A percentile compares a stretch with the other conserved stretches of the same genome.
These are phyloP conservation scores for Myxozyma mucilagina DNA, from an alignment of 805 yeast genomes.

Conservation along the genomic window DNA sequence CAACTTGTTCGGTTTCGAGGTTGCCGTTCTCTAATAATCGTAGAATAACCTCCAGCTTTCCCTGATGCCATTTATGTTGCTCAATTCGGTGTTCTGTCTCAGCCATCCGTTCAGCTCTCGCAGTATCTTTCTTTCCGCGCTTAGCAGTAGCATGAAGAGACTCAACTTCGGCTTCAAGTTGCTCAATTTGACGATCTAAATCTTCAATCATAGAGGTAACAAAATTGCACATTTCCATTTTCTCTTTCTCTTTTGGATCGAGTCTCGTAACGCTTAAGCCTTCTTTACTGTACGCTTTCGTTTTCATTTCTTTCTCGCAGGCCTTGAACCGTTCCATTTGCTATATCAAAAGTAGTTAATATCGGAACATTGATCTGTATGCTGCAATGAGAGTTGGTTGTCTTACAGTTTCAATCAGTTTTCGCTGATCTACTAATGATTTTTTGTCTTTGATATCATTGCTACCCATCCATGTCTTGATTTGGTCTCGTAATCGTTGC, in stretches of 20 bases:
- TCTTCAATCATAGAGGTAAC: conserved; percentile 73
- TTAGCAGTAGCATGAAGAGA: conserved; percentile 52
- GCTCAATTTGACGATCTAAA: conserved; percentile 76
- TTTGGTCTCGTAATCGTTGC: conserved; percentile 91
- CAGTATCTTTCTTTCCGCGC: conserved; percentile 60
- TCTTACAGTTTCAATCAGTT: conserved; percentile 50
- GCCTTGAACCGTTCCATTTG: conserved; percentile 97
- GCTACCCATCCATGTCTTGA: conserved; percentile 90
- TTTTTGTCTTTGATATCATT: conserved; percentile 90
- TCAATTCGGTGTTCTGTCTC: conserved; percentile 64
- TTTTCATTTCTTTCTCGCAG: conserved; percentile 88
- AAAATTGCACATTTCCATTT: conserved; percentile 69
- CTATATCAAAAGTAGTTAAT: conserved; percentile 21
- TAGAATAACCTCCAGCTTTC: conserved; percentile 73
- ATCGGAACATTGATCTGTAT: background rate
- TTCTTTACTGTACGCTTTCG: conserved; percentile 91
- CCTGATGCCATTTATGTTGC: conserved; percentile 76
- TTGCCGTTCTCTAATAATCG: conserved; percentile 77
- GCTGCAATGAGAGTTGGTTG: background rate
- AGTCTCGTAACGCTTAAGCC: conserved; percentile 74
- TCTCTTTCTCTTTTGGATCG: conserved; percentile 80
- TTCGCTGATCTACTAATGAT: conserved; percentile 72
- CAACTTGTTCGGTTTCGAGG: conserved; percentile 73
- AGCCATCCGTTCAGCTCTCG: conserved; percentile 58
- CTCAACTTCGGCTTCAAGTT: conserved; percentile 70